These are phyloP conservation scores for Hypoxylon sp. DNA, from an alignment of 2,329 filamentous ascomycete genomes.

Conservation along the genomic window DNA sequence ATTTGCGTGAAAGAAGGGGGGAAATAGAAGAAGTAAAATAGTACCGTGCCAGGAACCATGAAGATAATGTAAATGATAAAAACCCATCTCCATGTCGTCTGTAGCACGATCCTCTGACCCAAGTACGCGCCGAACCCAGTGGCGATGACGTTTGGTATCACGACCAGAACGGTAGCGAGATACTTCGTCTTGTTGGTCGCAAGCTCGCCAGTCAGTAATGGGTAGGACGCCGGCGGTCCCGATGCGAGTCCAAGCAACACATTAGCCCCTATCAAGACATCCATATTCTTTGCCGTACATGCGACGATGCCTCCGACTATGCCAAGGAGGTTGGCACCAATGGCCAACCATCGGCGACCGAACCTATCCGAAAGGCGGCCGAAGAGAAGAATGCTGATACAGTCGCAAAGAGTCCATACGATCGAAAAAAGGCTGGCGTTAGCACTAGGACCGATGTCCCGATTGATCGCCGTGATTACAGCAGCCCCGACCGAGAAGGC, in stretches of 20 bases:
- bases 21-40: constrained; percentile 45
- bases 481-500: constrained; percentile 40
- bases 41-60: constrained; percentile 35
- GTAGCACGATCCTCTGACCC: constrained; percentile 35
- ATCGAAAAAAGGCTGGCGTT: constrained; percentile 35
- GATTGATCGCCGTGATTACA: constrained; percentile 36
- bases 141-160: constrained; percentile 42
- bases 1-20: constrained; percentile 46
- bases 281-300: constrained; percentile 36
- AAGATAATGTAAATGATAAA: constrained; percentile 48
- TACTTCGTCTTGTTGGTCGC: constrained; percentile 46
- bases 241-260: constrained; percentile 43
- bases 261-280: constrained; percentile 43
- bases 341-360: constrained; percentile 37
- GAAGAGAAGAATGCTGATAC: constrained; percentile 41
- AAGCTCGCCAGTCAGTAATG: constrained; percentile 45
- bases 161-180: constrained; percentile 40
- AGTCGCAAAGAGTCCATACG: constrained; percentile 37
- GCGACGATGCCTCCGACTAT: constrained; percentile 46
- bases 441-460: constrained; percentile 34
- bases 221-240: constrained; percentile 35
- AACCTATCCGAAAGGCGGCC: constrained; percentile 40
- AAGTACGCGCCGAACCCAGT: constrained; percentile 46
- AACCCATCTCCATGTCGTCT: constrained; percentile 46
- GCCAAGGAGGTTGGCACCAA: constrained; percentile 41